These are phyloP conservation scores for Talaromyces marneffei DNA, from an alignment of 2,329 filamentous ascomycete genomes.

Conservation along the genomic window DNA sequence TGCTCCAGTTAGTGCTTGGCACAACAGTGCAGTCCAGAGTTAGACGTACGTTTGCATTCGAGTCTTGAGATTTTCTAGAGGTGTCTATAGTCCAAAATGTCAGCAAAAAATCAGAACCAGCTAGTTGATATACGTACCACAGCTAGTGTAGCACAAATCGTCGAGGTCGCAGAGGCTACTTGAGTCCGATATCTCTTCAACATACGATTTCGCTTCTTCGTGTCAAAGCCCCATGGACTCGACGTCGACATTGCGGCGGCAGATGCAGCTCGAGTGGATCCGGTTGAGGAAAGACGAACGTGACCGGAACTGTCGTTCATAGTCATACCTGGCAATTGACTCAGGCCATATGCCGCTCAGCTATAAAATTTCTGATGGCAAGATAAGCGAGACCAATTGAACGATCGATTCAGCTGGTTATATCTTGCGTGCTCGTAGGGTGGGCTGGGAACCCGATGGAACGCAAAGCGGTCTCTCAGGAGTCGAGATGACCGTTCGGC, in stretches of 20 bases:
- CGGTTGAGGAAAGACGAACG: slow-evolving; percentile 33
- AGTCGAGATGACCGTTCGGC: slow-evolving; percentile 45
- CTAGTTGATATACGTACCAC: slow-evolving; percentile 32
- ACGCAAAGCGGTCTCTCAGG: slow-evolving; percentile 48
- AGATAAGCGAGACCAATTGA: not conserved
- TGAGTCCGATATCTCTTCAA: slow-evolving; percentile 44
- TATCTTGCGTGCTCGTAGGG: not conserved
- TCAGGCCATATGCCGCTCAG: slow-evolving; percentile 11
- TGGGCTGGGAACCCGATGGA: slow-evolving; percentile 47
- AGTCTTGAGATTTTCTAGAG: slow-evolving; percentile 45
- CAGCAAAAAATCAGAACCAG: not conserved
- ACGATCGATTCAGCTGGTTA: not conserved
- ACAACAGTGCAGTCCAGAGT: not conserved
- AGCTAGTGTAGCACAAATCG: slow-evolving; percentile 40
- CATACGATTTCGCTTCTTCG: slow-evolving; percentile 37
- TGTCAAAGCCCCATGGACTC: slow-evolving; percentile 34
- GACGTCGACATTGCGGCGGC: slow-evolving; percentile 28
- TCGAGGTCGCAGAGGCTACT: slow-evolving; percentile 41
- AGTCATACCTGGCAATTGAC: slow-evolving; percentile 31
- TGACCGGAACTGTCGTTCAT: slow-evolving; percentile 36
- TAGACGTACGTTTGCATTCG: slow-evolving; percentile 45
- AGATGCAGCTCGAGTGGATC: slow-evolving; percentile 29
- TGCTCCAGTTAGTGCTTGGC: slow-evolving; percentile 18
- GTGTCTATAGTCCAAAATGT: slow-evolving; percentile 31
- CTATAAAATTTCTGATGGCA: not conserved